A percentile compares a stretch with the other conserved stretches of the same genome.
Conservation (phyloP, 352 stramenopile species). For the Phytophthora cryptogea region DNA sequence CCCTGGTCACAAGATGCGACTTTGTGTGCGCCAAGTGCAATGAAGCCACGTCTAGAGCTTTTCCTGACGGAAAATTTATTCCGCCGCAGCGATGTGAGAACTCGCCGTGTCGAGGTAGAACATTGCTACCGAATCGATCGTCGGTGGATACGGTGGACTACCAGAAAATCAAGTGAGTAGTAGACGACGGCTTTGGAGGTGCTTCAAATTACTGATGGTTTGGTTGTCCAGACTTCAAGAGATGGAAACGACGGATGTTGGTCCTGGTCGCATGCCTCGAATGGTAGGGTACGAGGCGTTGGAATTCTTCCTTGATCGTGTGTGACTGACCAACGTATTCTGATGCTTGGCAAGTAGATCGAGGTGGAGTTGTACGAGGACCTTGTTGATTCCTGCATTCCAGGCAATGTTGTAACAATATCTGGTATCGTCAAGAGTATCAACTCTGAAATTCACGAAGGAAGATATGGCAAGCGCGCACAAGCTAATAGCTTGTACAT, state of each 20-base stretch:
- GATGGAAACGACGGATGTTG: slow-evolving; percentile 90
- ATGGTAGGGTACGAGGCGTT: slow-evolving; percentile 45
- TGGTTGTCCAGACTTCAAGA: slow-evolving; percentile 71
- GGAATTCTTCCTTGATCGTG: background rate
- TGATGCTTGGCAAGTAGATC: slow-evolving; percentile 49
- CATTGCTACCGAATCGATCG: slow-evolving; percentile 79
- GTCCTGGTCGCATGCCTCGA: slow-evolving; percentile 86
- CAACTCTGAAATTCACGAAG: slow-evolving; percentile 93
- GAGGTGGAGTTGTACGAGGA: slow-evolving; percentile 90
- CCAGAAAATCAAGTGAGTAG: slow-evolving; percentile 86
- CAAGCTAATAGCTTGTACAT: slow-evolving; percentile 93
- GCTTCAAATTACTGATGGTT: slow-evolving; percentile 36
- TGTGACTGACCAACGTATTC: background rate
- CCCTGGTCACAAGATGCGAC: slow-evolving; percentile 83
- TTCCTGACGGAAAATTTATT: slow-evolving; percentile 84
- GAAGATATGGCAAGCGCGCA: slow-evolving; percentile 89
- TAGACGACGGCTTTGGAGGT: background rate
- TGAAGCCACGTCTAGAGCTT: slow-evolving; percentile 64
- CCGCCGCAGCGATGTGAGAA: slow-evolving; percentile 70
- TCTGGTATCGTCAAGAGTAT: slow-evolving; percentile 94
- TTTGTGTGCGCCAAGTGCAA: slow-evolving; percentile 88
- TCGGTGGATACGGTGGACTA: slow-evolving; percentile 91
- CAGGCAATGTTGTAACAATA: slow-evolving; percentile 95
- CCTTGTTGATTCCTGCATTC: slow-evolving; percentile 95
- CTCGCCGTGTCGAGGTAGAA: slow-evolving; percentile 57